Conservation (phyloP, 495 filamentous ascomycete species). For the Daldinia decipiens region DNA sequence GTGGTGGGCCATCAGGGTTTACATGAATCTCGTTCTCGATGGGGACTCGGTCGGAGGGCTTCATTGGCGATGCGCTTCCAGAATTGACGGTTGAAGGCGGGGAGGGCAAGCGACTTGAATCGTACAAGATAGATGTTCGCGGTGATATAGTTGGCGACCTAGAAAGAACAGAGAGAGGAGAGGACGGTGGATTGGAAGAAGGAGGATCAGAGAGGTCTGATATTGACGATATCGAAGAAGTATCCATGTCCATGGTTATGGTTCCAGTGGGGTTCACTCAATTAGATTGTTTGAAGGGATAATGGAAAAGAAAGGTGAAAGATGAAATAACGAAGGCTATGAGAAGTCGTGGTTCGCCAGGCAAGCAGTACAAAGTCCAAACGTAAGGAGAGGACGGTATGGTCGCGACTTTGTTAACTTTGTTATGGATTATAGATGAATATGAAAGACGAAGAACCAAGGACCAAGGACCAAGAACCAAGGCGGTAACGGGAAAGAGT, state of each 20-base stretch:
- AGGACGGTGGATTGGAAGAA: slow-evolving; percentile 57
- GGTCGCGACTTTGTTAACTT: background rate
- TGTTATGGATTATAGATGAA: background rate
- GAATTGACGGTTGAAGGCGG: slow-evolving; percentile 60
- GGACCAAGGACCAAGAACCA: background rate
- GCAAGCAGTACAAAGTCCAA: background rate
- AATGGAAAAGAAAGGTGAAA: slow-evolving; percentile 3
- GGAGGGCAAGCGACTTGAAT: slow-evolving; percentile 42
- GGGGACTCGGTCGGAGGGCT: slow-evolving; percentile 46
- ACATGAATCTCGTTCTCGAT: slow-evolving; percentile 55
- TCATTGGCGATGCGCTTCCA: slow-evolving; percentile 57
- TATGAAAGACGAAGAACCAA: background rate
- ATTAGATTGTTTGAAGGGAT: slow-evolving; percentile 9
- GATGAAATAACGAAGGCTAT: background rate
- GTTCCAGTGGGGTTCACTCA: slow-evolving; percentile 14
- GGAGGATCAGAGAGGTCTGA: slow-evolving; percentile 46
- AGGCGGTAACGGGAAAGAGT: slow-evolving; percentile 16
- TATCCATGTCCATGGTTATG: slow-evolving; percentile 35
- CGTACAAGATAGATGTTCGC: slow-evolving; percentile 36
- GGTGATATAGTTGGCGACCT: slow-evolving; percentile 63
- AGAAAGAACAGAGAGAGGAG: slow-evolving; percentile 60
- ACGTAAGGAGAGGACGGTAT: background rate
- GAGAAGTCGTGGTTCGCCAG: background rate
- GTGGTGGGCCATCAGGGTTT: slow-evolving; percentile 71
- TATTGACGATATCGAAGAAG: slow-evolving; percentile 41